Evolutionary conservation across 2,329 filamentous ascomycete species (phyloP), one percentile per base, ranked within the genome.

Genomic region (Corynespora cassiicola): DNA sequence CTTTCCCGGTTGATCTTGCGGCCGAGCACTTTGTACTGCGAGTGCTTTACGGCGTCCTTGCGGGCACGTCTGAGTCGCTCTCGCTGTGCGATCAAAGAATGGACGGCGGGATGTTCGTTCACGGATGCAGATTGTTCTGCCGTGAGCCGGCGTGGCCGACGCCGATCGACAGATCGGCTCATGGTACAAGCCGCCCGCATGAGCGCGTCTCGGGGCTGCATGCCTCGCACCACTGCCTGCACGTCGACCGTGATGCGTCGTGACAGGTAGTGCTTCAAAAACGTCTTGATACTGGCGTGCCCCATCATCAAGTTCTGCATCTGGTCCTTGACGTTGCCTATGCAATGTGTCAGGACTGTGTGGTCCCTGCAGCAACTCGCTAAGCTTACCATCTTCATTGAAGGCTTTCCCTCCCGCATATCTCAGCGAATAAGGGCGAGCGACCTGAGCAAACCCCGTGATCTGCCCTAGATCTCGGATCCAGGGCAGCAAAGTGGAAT

Each of bases 351-450:
- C 47, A 49, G 30, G 25, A 14, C 27, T 28, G 21, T 14, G n/a
- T 8, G 12, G 31, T 34, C 6, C 10, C 35, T 40, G 20, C 1
- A 28, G 32, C 5, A 28, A 20, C 24, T 39, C 7, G 22, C 24
- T 21, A 23, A 36, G 61, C 64, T 60, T 51, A 72, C 61, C 19
- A 39, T 65, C 70, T 28, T 66, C 39, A 41, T 72, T 70, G 30
- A 73, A 68, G 4, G 52, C 63, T 41, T 71, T 71, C 11, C 61
- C 61, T 50, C 30, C 50, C 14, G 46, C 49, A 42, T 72, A 70
- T 51, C 54, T 56, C 14, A 72, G 59, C 17, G 29, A 42, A 43
- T 72, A 71, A 9, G 52, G 62, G 48, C 57, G 57, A 6, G 58
- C 56, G 29, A 68, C 50, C 34, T 66, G 42, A 8, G 35, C 35